Evolutionary conservation across 371 early-diverging fungal species (phyloP), one percentile per base, ranked within the genome.

Genomic region (Apophysomyces elegans): DNA sequence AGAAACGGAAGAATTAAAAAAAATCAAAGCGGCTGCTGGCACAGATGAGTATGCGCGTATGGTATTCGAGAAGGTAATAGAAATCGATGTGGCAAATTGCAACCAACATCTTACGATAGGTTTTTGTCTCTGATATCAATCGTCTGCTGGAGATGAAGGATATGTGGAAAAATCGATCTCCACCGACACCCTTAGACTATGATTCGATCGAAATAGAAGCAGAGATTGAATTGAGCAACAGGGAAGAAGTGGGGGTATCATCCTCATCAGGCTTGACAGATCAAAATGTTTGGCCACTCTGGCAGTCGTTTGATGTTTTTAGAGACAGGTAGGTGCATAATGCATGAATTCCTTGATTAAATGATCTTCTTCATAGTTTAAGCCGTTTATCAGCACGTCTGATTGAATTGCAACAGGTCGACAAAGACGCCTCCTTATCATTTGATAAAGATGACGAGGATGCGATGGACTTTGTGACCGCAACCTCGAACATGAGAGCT

Each of bases 361-460:
- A 13, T 45, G 16, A 45, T n/a, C 16, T 8, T 8, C 7, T 21
- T 37, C 39, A 11, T 45, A 88, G 89, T 63, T 66, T 83, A 18
- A 64, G 67, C 9, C 60, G 71, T 56, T 66, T 89, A 46, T 78
- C 85, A 0, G 37, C 59, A 13, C 69, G 85, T n/a, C 63, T 87
- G 11, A 54, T 81, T 18, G 65, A 73, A 1, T 76, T 73, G 36
- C 76, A 77, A 44, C 58, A 71, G 41, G 63, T 61, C 4, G 84
- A 88, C 47, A 66, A 83, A 0, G 81, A 84, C 36, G 81, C 80
- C 9, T 68, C 70, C 2, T 62, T 97, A 47, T 60, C 77, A 0
- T 97, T 97, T 79, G 96, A 98, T 75, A 97, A 99, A 83, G 97
- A 99, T 79, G 98, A 98, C 68, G 85, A 90, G 6, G 94, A 90